Percentiles rank a stretch among this genome's conserved stretches.
These are phyloP conservation scores for Coemansia sp. DNA, from an alignment of 192 early-diverging fungal species.

Conservation along the genomic window DNA sequence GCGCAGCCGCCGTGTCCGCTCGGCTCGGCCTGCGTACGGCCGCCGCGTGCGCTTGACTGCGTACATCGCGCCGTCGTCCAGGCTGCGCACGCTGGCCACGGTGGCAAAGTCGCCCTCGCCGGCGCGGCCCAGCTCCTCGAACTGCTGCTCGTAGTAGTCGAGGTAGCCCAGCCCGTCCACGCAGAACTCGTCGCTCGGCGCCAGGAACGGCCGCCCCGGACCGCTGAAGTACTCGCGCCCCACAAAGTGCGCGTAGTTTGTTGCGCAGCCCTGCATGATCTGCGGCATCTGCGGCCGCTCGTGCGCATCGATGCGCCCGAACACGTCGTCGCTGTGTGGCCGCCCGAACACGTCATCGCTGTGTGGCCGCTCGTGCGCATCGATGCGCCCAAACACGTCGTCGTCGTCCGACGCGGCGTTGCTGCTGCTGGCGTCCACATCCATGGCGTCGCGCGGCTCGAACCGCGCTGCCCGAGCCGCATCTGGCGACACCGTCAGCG, in stretches of 20 bases:
- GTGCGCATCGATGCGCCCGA: constrained; percentile 25
- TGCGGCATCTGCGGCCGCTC: constrained; percentile 55
- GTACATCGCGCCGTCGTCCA: constrained; percentile 61
- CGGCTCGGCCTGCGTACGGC: constrained; percentile 67
- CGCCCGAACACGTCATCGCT: constrained; percentile 15
- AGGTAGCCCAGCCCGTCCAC: constrained; percentile 40
- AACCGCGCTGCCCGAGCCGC: neutral
- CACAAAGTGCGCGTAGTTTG: constrained; percentile 53
- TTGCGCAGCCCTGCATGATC: constrained; percentile 44
- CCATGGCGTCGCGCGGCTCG: constrained; percentile 11
- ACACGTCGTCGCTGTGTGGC: constrained; percentile 23
- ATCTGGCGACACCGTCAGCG: constrained; percentile 19
- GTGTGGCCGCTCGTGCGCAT: constrained; percentile 41
- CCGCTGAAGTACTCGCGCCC: constrained; percentile 38
- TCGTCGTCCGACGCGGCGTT: constrained; percentile 17
- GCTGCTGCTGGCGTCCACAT: constrained; percentile 22
- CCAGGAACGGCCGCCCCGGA: constrained; percentile 36
- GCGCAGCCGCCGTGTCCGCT: constrained; percentile 68
- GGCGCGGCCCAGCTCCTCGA: constrained; percentile 61
- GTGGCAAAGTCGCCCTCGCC: constrained; percentile 82
- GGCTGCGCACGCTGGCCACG: constrained; percentile 73
- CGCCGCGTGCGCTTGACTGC: constrained; percentile 80
- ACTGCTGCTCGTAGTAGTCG: constrained; percentile 74
- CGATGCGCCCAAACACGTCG: constrained; percentile 36
- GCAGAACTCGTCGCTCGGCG: constrained; percentile 30